A percentile compares a stretch with the other conserved stretches of the same genome.
Conservation (phyloP, 2,329 filamentous ascomycete species). For the Mollisiaceae sp. region DNA sequence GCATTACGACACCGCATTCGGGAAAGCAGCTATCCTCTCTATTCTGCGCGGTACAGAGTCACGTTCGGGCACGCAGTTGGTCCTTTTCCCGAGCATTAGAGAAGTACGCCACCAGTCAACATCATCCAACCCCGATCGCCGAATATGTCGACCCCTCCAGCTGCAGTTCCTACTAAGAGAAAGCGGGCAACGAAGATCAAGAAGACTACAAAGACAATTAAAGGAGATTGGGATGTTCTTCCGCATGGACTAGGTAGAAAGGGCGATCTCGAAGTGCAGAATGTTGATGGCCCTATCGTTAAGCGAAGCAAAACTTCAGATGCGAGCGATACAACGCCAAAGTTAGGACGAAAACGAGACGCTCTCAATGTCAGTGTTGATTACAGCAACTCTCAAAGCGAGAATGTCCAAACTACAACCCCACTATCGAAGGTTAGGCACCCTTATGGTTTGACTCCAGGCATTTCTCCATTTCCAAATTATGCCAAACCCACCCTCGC, state of each 20-base stretch:
- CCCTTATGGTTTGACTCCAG: conserved; percentile 59
- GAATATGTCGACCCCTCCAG: conserved; percentile 25
- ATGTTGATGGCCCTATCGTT: not conserved
- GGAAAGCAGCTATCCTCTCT: too few relatives aligned
- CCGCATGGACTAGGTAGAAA: conserved; percentile 60
- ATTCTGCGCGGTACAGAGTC: too few relatives aligned
- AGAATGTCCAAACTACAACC: not conserved
- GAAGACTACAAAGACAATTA: conserved; percentile 21
- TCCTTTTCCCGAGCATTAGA: not conserved
- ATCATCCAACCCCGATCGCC: not conserved
- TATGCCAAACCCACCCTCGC: conserved; percentile 67
- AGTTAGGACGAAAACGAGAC: not conserved
- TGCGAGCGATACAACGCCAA: not conserved
- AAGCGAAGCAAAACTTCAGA: not conserved
- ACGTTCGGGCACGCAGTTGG: too few relatives aligned
- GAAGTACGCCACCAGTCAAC: not conserved
- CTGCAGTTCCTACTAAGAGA: conserved; percentile 22
- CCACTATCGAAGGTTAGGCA: conserved; percentile 41
- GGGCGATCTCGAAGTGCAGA: conserved; percentile 10
- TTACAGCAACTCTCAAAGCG: not conserved
- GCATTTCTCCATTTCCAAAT: conserved; percentile 69
- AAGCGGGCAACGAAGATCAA: conserved; percentile 22
- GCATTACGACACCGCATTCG: too few relatives aligned
- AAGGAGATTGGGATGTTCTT: conserved; percentile 49
- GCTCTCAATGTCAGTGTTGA: not conserved